These are phyloP conservation scores for Solanum infundibuliforme DNA, from an alignment of 257 asterid species.

Conservation along the genomic window DNA sequence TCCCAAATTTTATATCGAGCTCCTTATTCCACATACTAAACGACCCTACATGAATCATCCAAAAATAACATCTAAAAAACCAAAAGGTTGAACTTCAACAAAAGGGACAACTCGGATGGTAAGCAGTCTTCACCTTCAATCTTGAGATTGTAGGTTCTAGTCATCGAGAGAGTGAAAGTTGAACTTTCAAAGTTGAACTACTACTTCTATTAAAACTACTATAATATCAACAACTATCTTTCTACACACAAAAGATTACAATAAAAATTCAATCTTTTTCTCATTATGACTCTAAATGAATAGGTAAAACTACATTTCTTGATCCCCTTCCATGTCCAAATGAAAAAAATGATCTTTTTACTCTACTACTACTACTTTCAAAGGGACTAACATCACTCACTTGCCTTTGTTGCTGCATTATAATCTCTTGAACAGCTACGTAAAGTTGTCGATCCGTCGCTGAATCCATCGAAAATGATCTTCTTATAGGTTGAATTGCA, in stretches of 20 bases:
- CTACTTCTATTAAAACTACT: not conserved
- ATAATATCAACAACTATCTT: not conserved
- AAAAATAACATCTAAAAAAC: not conserved
- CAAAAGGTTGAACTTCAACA: not conserved
- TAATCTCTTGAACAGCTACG: conserved; percentile 56
- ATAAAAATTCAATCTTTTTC: not conserved
- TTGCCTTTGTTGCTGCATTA: conserved; percentile 22
- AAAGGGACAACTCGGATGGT: not conserved
- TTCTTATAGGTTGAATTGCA: conserved; percentile 48
- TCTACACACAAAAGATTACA: not conserved
- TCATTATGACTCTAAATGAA: conserved; percentile 27
- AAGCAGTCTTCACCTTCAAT: not conserved
- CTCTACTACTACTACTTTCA: conserved; percentile 28
- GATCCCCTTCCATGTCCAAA: conserved; percentile 68
- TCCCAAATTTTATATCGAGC: not conserved
- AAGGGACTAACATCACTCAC: conserved; percentile 3
- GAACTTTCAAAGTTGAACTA: not conserved
- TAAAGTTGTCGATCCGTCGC: conserved; percentile 56
- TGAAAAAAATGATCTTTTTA: conserved; percentile 61
- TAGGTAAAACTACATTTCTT: conserved; percentile 64
- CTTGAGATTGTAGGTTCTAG: not conserved
- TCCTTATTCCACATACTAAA: not conserved
- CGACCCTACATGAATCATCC: conserved; percentile 3
- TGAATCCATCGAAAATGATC: conserved; percentile 92
- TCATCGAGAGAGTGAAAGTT: too few species aligned